Evolutionary conservation across 2,329 filamentous ascomycete species (phyloP).

Genomic region (Aspergillus japonicus): DNA sequence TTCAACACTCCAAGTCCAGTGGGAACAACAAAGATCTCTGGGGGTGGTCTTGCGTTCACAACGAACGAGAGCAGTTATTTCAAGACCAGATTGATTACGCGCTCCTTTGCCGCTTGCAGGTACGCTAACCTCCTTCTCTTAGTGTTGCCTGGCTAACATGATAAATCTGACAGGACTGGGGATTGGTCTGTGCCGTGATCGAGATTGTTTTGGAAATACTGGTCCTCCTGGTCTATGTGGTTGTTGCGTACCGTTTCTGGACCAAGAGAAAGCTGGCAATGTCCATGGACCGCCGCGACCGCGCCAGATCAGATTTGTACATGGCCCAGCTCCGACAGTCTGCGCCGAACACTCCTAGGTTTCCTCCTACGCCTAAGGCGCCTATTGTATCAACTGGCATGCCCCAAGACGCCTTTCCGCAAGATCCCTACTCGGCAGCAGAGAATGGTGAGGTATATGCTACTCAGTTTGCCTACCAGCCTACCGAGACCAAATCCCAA

Average conservation of each 20-base stretch:
- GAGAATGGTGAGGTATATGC: conserved; percentile 53
- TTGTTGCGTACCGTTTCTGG: conserved; percentile 97
- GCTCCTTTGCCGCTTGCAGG: conserved; percentile 85
- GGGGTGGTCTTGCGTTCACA: conserved; percentile 97
- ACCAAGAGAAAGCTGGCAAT: conserved; percentile 93
- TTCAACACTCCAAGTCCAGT: conserved; percentile 74
- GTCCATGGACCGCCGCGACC: conserved; percentile 94
- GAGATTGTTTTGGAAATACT: conserved; percentile 91
- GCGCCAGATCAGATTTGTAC: conserved; percentile 91
- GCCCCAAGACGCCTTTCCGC: conserved; percentile 39
- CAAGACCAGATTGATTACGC: conserved; percentile 79
- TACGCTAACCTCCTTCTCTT: conserved; percentile 41
- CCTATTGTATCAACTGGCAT: conserved; percentile 40
- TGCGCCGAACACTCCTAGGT: conserved; percentile 90
- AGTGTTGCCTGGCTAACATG: conserved; percentile 27
- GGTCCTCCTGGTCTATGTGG: conserved; percentile 85
- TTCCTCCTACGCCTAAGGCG: conserved; percentile 66
- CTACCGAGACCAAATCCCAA: conserved; percentile 58
- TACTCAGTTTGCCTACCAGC: conserved; percentile 59
- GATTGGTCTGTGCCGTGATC: conserved; percentile 93
- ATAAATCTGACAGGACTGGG: conserved; percentile 70
- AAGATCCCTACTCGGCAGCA: conserved; percentile 49
- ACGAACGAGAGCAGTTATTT: conserved; percentile 75
- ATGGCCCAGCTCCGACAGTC: conserved; percentile 85
- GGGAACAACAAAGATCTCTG: conserved; percentile 84